phyloP scores from a whole-genome alignment of 352 stramenopile genomes.

The Pythium diclinum region DNA sequence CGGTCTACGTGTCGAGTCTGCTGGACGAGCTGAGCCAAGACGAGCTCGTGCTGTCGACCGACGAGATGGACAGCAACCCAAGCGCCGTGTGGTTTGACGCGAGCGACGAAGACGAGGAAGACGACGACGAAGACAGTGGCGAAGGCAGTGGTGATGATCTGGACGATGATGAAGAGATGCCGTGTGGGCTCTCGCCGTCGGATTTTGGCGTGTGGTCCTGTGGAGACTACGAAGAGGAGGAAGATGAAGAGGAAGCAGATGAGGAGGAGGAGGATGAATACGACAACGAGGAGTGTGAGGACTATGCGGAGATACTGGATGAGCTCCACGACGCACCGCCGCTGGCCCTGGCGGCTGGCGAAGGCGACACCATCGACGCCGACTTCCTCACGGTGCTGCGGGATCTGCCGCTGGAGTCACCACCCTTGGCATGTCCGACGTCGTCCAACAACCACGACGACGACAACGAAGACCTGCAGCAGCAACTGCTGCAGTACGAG shows the following conservation, averaged over 20 bases:
- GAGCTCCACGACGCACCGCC: neutral
- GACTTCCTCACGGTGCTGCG: constrained; percentile 4
- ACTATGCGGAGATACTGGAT: neutral
- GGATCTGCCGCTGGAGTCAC: neutral
- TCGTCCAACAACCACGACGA: neutral
- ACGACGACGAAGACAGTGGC: no score
- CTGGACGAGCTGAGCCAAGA: constrained; percentile 15
- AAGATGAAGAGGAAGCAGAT: neutral
- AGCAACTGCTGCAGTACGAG: neutral
- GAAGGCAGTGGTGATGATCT: neutral
- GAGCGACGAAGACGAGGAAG: constrained; percentile 2
- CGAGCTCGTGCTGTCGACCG: constrained; percentile 22
- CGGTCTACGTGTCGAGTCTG: constrained; percentile 1
- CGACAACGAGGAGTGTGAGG: neutral
- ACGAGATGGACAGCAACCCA: neutral
- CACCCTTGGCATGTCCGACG: neutral
- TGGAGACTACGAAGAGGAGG: neutral
- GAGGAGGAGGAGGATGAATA: neutral
- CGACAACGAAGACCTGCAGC: neutral
- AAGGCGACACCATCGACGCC: constrained; percentile 3
- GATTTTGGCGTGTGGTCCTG: neutral
- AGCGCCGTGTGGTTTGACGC: neutral
- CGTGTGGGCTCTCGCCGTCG: neutral
- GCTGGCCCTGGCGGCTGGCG: neutral
- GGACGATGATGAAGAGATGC: neutral